These are phyloP conservation scores for Teratosphaeria gauchensis DNA, from an alignment of 2,329 filamentous ascomycete genomes.

Conservation along the genomic window DNA sequence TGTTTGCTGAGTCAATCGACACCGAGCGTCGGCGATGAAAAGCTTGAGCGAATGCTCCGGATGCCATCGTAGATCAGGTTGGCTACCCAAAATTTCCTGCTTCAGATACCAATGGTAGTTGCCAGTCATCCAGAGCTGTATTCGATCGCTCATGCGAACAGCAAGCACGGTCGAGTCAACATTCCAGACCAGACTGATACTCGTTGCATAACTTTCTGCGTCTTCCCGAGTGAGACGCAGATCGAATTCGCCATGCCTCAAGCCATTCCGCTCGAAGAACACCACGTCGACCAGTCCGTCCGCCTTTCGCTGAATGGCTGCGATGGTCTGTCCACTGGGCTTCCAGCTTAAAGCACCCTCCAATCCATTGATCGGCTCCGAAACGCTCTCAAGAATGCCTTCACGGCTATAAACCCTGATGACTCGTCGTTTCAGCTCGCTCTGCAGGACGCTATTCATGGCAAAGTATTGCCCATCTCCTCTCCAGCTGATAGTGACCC, in stretches of 20 bases:
- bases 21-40: conserved; percentile 23
- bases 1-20: conserved; percentile 37
- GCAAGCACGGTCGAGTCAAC: conserved; percentile 83
- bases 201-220: conserved; percentile 43
- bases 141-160: conserved; percentile 59
- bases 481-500: conserved; percentile 75
- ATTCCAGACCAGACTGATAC: conserved; percentile 74
- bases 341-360: conserved; percentile 84
- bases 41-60: conserved; percentile 71
- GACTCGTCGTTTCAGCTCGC: conserved; percentile 59
- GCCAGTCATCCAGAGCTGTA: conserved; percentile 94
- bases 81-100: conserved; percentile 56
- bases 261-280: conserved; percentile 95
- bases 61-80: conserved; percentile 54
- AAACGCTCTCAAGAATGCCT: conserved; percentile 82
- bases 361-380: conserved; percentile 88
- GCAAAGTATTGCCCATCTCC: conserved; percentile 89
- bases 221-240: conserved; percentile 57
- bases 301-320: conserved; percentile 65
- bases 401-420: conserved; percentile 87
- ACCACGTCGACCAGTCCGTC: conserved; percentile 63
- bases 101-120: conserved; percentile 99
- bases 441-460: conserved; percentile 69
- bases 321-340: conserved; percentile 80
- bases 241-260: conserved; percentile 91